Percentiles rank a stretch among this genome's conserved stretches.
Conservation (phyloP, 2,329 filamentous ascomycete species). For the Aspergillus sojae region DNA sequence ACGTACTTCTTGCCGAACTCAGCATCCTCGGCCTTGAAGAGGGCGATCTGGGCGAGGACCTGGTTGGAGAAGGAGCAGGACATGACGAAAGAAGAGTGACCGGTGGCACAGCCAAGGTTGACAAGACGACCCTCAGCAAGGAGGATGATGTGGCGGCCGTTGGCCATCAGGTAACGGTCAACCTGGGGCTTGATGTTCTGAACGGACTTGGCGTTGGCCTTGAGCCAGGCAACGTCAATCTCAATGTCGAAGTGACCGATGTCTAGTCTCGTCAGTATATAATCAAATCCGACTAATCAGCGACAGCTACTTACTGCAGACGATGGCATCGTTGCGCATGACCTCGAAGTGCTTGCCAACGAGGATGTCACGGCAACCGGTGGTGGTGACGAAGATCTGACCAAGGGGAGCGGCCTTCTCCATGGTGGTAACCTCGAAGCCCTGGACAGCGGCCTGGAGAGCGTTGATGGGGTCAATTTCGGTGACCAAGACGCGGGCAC, state of each 20-base stretch:
- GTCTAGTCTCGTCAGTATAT: conserved; percentile 54
- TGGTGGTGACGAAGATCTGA: conserved; percentile 99
- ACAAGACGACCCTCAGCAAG: conserved; percentile 97
- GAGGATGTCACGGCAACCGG: conserved; percentile 97
- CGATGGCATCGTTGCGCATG: conserved; percentile 97
- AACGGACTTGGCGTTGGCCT: conserved; percentile 89
- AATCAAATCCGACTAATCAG: neutral
- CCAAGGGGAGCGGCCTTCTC: conserved; percentile 86
- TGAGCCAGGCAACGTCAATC: conserved; percentile 99
- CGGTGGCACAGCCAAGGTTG: conserved; percentile 98
- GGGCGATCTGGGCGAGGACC: conserved; percentile 97
- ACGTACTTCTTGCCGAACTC: conserved; percentile 91
- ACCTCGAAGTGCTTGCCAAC: conserved; percentile 87
- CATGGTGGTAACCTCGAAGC: conserved; percentile 97
- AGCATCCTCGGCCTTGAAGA: conserved; percentile 90
- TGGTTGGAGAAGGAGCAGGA: conserved; percentile 99
- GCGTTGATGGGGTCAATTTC: conserved; percentile 99
- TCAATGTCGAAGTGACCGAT: conserved; percentile 99
- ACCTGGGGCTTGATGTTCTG: conserved; percentile 99
- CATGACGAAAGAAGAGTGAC: conserved; percentile 99
- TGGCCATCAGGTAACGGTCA: conserved; percentile 94
- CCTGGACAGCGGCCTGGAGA: conserved; percentile 96
- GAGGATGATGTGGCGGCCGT: conserved; percentile 95
- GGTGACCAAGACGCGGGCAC: conserved; percentile 92
- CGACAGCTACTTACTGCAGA: conserved; percentile 73